A percentile compares a stretch with the other conserved stretches of the same genome.
phyloP scores from a whole-genome alignment of 1,284 basidiomycete species.

The Coniferiporia weirii region DNA sequence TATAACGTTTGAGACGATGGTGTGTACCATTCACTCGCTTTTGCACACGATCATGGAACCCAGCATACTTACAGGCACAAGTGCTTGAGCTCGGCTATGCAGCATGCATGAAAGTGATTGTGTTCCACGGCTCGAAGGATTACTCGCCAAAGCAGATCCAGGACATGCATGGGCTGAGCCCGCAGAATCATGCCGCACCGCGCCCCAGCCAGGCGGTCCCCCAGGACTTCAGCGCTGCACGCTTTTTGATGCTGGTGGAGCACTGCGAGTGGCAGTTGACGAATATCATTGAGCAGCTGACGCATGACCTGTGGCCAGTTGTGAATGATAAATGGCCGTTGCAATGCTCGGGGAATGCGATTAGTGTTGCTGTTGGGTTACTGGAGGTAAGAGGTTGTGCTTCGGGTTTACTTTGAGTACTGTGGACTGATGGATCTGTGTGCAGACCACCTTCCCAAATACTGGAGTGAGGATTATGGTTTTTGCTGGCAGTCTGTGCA shows the following conservation, averaged over 20 bases:
- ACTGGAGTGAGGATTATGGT: conserved; percentile 89
- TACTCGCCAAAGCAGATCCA: conserved; percentile 96
- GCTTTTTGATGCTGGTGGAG: conserved; percentile 90
- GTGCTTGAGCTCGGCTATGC: conserved; percentile 97
- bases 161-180: conserved; percentile 92
- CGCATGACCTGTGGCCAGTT: conserved; percentile 96
- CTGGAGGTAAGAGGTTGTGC: conserved; percentile 60
- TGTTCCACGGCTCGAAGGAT: conserved; percentile 99
- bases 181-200: conserved; percentile 71
- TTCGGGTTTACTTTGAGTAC: conserved; percentile 30
- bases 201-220: conserved; percentile 84
- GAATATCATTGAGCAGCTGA: conserved; percentile 84
- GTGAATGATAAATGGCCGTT: conserved; percentile 94
- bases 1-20: conserved; percentile 97
- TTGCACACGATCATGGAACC: background rate
- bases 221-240: conserved; percentile 81
- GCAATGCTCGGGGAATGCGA: conserved; percentile 92
- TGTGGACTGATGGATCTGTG: conserved; percentile 37
- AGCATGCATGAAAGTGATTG: conserved; percentile 96
- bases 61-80: conserved; percentile 62
- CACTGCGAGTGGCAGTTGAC: conserved; percentile 98
- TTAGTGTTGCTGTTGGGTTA: conserved; percentile 91
- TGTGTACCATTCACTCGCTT: conserved; percentile 30
- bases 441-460: conserved; percentile 84
- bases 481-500: conserved; percentile 94